phyloP scores from a whole-genome alignment of 2,329 filamentous ascomycete species.

The Colletotrichum cuscutae region DNA sequence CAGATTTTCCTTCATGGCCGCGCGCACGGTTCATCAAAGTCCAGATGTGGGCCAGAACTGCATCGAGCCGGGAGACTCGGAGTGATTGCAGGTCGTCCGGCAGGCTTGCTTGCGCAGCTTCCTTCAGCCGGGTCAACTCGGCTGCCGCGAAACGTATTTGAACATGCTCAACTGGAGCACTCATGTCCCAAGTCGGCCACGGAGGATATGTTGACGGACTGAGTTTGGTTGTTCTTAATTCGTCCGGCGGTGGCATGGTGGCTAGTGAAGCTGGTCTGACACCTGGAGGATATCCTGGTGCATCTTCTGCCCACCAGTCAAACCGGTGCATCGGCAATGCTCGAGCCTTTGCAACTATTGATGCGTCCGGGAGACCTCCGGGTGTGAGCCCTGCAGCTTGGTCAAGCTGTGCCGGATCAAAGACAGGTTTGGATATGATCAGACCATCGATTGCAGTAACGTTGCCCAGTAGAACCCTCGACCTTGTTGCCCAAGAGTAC shows the following conservation, averaged over 20 bases:
- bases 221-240: background rate
- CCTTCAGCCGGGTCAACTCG: slow-evolving; percentile 48
- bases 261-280: slow-evolving; percentile 39
- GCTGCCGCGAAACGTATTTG: slow-evolving; percentile 50
- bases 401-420: slow-evolving; percentile 53
- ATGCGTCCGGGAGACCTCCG: slow-evolving; percentile 37
- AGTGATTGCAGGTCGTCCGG: slow-evolving; percentile 6
- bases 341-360: slow-evolving; percentile 43
- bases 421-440: slow-evolving; percentile 41
- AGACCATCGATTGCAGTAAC: rapidly evolving
- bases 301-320: slow-evolving; percentile 55
- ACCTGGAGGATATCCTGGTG: slow-evolving; percentile 43
- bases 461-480: slow-evolving; percentile 34
- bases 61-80: slow-evolving; percentile 54
- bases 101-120: slow-evolving; percentile 28
- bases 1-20: slow-evolving; percentile 36
- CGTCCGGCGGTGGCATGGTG: slow-evolving; percentile 36
- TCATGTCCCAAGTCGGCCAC: slow-evolving; percentile 55
- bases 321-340: slow-evolving; percentile 56
- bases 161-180: slow-evolving; percentile 43
- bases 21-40: slow-evolving; percentile 54
- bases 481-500: slow-evolving; percentile 50
- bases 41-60: slow-evolving; percentile 58
- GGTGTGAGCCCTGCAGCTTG: slow-evolving; percentile 41
- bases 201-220: slow-evolving; percentile 47